Evolutionary conservation across 1,284 basidiomycete species (phyloP), one percentile per base, ranked within the genome.

Genomic region (Trichosporon coremiiforme): DNA sequence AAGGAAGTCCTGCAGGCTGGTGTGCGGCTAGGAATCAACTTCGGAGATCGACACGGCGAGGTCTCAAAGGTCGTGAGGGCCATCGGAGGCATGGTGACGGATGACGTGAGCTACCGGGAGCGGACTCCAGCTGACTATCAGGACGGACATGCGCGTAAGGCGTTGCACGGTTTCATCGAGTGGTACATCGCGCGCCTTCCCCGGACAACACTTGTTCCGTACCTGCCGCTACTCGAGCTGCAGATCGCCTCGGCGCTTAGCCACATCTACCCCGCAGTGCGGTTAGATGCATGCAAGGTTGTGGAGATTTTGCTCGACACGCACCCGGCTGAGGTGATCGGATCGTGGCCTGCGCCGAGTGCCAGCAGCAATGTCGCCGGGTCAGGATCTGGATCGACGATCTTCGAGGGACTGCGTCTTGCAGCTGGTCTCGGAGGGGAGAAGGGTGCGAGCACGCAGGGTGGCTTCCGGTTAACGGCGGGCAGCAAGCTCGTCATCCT

Each of bases 261-360:
- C 0, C 92, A 97, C 77, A 97, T 99, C 69, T 96, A 95, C 80
- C 94, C 94, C 9, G 93, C 95, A 76, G 92, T 98, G 70, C 88
- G 94, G 9, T 87, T 98, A 60, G 96, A 98, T 79, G 94, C 94
- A 0, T 87, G 96, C 72, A 89, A 89, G 31, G 88, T 95, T 73
- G 84, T 99, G 65, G 88, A 93, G 77, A 81, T 97, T 15, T 87
- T 95, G 41, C 86, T 98, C 2, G 89, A 91, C 41, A 80, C 87
- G 65, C 87, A 92, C 2, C 93, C 94, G 1, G 85, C 86, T 15
- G 84, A 87, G 9, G 88, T 95, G 15, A 88, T 90, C 1, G 84
- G 85, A 63, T 89, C 90, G 1, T 94, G 92, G 91, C 86, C 86
- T 3, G 53, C 68, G 7, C 64, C 55, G 4, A 8, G n/a, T 31